Conservation (phyloP, 2,329 filamentous ascomycete species). For the Orbilia brochopaga region DNA sequence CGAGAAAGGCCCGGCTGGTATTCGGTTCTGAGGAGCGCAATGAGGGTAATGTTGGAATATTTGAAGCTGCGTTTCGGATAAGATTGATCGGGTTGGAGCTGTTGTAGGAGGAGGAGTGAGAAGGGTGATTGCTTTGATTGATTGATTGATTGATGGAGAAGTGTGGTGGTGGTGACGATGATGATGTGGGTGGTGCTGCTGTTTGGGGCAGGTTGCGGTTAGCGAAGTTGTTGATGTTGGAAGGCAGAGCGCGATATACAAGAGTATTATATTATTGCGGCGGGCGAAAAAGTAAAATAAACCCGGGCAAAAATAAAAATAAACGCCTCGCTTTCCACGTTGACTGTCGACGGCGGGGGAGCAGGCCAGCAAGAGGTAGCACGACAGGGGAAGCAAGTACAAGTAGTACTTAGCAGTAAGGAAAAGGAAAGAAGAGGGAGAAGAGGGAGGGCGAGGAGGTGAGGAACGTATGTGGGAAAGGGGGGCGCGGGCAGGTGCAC, state of each 20-base stretch:
- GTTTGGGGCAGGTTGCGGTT: slow-evolving; percentile 33
- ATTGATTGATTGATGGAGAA: not conserved
- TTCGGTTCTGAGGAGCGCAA: not conserved
- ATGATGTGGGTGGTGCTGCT: slow-evolving; percentile 38
- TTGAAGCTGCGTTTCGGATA: not conserved
- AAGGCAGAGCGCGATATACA: slow-evolving; percentile 22
- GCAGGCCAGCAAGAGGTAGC: slow-evolving; percentile 7
- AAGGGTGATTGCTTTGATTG: not conserved
- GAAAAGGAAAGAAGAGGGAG: slow-evolving; percentile 5
- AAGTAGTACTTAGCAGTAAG: too few relatives aligned
- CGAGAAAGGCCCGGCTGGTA: not conserved
- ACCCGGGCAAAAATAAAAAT: slow-evolving; percentile 24
- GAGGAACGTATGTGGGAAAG: slow-evolving; percentile 14
- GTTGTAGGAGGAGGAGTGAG: not conserved
- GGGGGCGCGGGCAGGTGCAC: slow-evolving; percentile 6
- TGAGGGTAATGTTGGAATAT: slow-evolving; percentile 3
- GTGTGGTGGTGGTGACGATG: slow-evolving; percentile 12
- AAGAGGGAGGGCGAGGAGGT: slow-evolving; percentile 21
- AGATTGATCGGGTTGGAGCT: not conserved
- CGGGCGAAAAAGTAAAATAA: slow-evolving; percentile 19
- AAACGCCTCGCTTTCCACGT: slow-evolving; percentile 32
- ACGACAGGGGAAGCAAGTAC: slow-evolving; percentile 18
- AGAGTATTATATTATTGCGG: slow-evolving; percentile 18
- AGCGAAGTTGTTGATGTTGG: slow-evolving; percentile 46
- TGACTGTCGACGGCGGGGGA: slow-evolving; percentile 26